Conservation (phyloP, 2,329 filamentous ascomycete species). For the Eutypella sp. region DNA sequence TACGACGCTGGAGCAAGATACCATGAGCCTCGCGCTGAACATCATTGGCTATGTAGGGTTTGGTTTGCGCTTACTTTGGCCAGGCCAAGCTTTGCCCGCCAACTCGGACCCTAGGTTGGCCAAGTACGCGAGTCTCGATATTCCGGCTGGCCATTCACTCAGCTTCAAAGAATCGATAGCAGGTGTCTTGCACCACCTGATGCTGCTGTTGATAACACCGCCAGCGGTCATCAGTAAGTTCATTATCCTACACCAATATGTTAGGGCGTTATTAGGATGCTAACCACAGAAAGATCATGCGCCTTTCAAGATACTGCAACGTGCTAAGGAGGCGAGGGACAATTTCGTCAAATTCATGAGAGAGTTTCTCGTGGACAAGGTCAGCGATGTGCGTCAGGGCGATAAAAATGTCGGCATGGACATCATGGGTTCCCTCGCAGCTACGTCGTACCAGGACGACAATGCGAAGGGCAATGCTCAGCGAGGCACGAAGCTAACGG, state of each 20-base stretch:
- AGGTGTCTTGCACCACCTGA: slow-evolving; percentile 56
- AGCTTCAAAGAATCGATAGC: slow-evolving; percentile 62
- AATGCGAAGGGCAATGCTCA: slow-evolving; percentile 12
- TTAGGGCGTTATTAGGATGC: too few species aligned
- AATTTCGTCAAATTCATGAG: slow-evolving; percentile 69
- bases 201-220: slow-evolving; percentile 58
- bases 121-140: slow-evolving; percentile 41
- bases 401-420: slow-evolving; percentile 46
- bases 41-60: slow-evolving; percentile 67
- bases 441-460: slow-evolving; percentile 33
- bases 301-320: slow-evolving; percentile 46
- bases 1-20: slow-evolving; percentile 54
- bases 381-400: slow-evolving; percentile 32
- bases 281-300: slow-evolving; percentile 25
- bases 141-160: slow-evolving; percentile 52
- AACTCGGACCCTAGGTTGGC: slow-evolving; percentile 38
- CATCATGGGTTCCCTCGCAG: slow-evolving; percentile 47
- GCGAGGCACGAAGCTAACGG: slow-evolving; percentile 39
- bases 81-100: slow-evolving; percentile 50
- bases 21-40: slow-evolving; percentile 56
- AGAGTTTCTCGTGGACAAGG: slow-evolving; percentile 61
- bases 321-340: slow-evolving; percentile 47
- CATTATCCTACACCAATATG: too few species aligned
- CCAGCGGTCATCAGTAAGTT: slow-evolving; percentile 47
- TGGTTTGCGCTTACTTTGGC: slow-evolving; percentile 57